Conservation (phyloP, 495 filamentous ascomycete genomes). For the Chaetomium cochliodes region DNA sequence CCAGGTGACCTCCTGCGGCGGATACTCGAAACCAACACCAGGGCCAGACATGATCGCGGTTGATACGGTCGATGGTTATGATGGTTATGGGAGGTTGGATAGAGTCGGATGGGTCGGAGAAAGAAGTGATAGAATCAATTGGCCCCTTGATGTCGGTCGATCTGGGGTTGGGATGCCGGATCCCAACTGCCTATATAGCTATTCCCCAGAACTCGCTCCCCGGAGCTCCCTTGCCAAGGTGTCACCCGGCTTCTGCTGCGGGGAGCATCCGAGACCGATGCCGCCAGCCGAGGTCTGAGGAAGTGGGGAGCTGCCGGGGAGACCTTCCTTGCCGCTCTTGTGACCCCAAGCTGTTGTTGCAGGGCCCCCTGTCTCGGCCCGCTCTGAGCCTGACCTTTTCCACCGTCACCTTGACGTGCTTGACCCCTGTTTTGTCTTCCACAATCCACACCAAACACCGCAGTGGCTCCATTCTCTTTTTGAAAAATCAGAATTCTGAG, state of each 20-base stretch:
- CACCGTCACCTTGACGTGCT: slow-evolving; percentile 3
- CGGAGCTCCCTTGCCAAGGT: not conserved
- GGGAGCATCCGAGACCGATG: slow-evolving; percentile 19
- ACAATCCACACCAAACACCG: too few species aligned
- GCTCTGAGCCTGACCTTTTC: slow-evolving; percentile 25
- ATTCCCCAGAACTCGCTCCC: not conserved
- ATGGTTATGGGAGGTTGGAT: not conserved
- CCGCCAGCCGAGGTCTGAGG: slow-evolving; percentile 30
- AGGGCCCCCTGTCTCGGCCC: not conserved
- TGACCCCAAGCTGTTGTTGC: not conserved
- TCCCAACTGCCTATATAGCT: slow-evolving; percentile 5
- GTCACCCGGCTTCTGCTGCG: slow-evolving; percentile 14
- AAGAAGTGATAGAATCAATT: not conserved
- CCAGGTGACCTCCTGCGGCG: slow-evolving; percentile 71
- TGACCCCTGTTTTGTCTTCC: not conserved
- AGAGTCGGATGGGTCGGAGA: not conserved
- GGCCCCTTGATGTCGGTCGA: not conserved
- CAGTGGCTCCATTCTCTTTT: too few species aligned
- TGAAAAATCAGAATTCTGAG: too few species aligned
- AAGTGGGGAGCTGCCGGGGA: slow-evolving; percentile 1
- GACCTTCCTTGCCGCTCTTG: too few species aligned
- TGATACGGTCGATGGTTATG: not conserved
- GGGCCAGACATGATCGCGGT: slow-evolving; percentile 49
- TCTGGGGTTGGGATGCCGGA: not conserved
- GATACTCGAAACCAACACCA: slow-evolving; percentile 78